Percentiles rank a stretch among this genome's conserved stretches.
Evolutionary conservation across 106 monocot species (phyloP).

Genomic region (Posidonia australis): DNA sequence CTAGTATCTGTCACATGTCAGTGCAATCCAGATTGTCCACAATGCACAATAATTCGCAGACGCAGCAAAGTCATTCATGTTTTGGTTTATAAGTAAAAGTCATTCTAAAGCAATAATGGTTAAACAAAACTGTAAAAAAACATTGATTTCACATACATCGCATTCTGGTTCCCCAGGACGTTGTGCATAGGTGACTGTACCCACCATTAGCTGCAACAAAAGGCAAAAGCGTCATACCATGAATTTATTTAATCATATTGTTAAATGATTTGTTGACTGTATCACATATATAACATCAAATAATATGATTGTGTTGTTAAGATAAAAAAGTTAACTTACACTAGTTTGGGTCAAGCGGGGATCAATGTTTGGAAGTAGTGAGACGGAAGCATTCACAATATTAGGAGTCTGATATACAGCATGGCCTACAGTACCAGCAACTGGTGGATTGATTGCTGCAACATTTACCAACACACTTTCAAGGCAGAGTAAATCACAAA

Average conservation of each 20-base stretch:
- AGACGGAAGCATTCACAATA: constrained; percentile 37
- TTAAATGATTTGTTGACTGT: not conserved
- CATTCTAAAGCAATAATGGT: not conserved
- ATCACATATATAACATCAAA: no score
- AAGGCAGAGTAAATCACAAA: not conserved
- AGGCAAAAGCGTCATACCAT: not conserved
- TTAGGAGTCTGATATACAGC: constrained; percentile 23
- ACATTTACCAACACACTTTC: constrained; percentile 4
- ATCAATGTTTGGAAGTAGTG: constrained; percentile 42
- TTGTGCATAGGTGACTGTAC: constrained; percentile 51
- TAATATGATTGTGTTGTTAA: not conserved
- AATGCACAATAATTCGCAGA: no score
- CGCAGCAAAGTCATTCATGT: no score
- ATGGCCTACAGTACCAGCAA: constrained; percentile 19
- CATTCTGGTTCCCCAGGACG: constrained; percentile 82
- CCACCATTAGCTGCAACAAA: constrained; percentile 32
- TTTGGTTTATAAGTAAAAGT: no score
- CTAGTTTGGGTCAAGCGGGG: constrained; percentile 31
- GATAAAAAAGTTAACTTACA: constrained; percentile 16
- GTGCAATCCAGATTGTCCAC: no score
- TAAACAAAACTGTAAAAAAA: not conserved
- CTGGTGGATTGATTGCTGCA: constrained; percentile 39
- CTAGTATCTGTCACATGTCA: no score
- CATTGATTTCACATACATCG: constrained; percentile 45
- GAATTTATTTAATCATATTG: not conserved